Evolutionary conservation across 2,329 filamentous ascomycete species (phyloP).

Genomic region (Fusarium falciforme): DNA sequence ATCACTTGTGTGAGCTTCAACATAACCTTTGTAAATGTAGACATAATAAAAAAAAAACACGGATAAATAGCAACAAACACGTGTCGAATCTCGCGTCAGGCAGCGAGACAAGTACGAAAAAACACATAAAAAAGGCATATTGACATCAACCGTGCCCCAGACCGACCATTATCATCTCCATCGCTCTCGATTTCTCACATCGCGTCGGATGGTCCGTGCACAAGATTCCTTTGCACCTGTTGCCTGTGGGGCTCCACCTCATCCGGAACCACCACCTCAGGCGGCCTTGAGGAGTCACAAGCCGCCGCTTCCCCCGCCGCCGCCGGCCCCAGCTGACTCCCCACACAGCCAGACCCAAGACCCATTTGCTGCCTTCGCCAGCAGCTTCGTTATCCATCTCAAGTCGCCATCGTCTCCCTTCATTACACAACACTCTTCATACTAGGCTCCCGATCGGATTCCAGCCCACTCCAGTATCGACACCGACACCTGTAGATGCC

Average conservation of each 20-base stretch:
- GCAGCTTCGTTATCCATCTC: constrained; percentile 14
- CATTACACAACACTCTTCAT: constrained; percentile 2
- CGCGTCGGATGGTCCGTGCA: constrained; percentile 28
- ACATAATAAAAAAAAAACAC: not conserved
- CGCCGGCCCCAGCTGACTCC: constrained; percentile 38
- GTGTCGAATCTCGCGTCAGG: not conserved
- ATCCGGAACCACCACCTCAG: constrained; percentile 14
- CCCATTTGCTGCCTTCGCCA: constrained; percentile 20
- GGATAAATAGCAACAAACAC: not conserved
- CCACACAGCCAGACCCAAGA: constrained; percentile 17
- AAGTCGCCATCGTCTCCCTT: constrained; percentile 12
- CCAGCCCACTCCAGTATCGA: not conserved
- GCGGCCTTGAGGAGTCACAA: constrained; percentile 30
- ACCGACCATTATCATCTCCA: constrained; percentile 6
- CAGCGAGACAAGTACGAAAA: accelerated
- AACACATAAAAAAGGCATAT: not conserved
- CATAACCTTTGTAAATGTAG: not conserved
- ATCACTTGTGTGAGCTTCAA: too few relatives aligned
- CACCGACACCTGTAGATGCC: constrained; percentile 17
- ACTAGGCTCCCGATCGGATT: not conserved
- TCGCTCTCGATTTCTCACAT: constrained; percentile 6
- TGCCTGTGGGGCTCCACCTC: constrained; percentile 23
- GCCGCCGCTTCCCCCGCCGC: constrained; percentile 19
- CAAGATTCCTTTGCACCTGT: constrained; percentile 16
- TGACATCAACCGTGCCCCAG: not conserved